These are phyloP conservation scores for Macadamia integrifolia DNA, from an alignment of 164 flowering plant species.

Conservation along the genomic window DNA sequence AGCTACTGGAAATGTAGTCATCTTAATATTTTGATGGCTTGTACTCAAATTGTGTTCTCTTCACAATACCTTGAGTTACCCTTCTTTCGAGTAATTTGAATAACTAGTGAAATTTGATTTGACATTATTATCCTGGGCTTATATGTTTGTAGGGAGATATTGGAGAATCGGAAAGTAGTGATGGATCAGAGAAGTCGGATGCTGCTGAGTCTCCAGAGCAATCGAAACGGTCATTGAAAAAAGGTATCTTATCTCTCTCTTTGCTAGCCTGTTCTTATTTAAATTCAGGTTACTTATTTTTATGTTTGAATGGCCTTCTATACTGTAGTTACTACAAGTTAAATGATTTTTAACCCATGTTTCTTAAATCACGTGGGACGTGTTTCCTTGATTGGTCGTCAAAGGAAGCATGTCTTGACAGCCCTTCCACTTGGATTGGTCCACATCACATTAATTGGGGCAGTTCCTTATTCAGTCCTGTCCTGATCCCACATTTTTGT, in stretches of 20 bases:
- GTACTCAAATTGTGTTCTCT: no score
- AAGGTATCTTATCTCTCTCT: constrained; percentile 35
- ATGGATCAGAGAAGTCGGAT: constrained; percentile 44
- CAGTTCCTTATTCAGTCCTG: no score
- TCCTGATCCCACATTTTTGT: no score
- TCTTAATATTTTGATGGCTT: no score
- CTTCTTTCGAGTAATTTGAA: not conserved
- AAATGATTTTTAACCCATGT: not conserved
- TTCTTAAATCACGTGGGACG: no score
- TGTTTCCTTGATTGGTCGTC: no score
- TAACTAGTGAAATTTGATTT: not conserved
- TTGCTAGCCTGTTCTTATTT: not conserved
- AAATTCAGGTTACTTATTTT: not conserved
- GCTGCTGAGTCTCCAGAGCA: constrained; percentile 40
- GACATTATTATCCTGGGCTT: not conserved
- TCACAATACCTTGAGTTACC: no score
- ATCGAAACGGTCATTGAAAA: constrained; percentile 50
- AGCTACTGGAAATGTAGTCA: no score
- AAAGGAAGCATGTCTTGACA: no score
- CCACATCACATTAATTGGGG: no score
- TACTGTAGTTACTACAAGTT: not conserved
- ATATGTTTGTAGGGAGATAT: constrained; percentile 43
- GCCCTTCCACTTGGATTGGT: no score
- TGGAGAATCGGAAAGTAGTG: constrained; percentile 51
- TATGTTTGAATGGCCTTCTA: not conserved